Conservation (phyloP, 1,139 yeast species). For the Debaryomyces sp. region DNA sequence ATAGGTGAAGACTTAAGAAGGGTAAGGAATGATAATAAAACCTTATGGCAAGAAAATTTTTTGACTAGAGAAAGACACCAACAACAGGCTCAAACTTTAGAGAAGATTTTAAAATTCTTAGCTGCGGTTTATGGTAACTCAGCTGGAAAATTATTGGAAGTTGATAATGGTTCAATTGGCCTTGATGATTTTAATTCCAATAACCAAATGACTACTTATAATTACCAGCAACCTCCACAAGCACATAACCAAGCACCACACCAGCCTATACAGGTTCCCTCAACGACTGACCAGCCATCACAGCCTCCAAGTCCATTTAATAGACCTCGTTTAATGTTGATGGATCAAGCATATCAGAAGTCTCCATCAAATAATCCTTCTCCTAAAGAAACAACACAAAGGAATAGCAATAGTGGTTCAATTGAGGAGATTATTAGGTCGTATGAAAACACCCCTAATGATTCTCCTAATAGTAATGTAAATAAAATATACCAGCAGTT, state of each 20-base stretch:
- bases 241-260: conserved; percentile 12
- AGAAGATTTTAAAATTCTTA: conserved; percentile 81
- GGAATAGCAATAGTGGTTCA: conserved; percentile 21
- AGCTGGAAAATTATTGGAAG: conserved; percentile 50
- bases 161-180: conserved; percentile 23
- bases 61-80: conserved; percentile 83
- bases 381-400: conserved; percentile 8
- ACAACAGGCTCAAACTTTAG: conserved; percentile 84
- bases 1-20: conserved; percentile 84
- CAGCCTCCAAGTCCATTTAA: conserved; percentile 26
- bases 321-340: conserved; percentile 47
- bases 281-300: conserved; percentile 5
- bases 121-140: conserved; percentile 81
- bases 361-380: conserved; percentile 15
- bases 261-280: conserved; percentile 10
- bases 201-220: conserved; percentile 24
- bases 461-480: conserved; percentile 19
- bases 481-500: conserved; percentile 36
- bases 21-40: conserved; percentile 82
- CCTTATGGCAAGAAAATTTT: conserved; percentile 88
- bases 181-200: conserved; percentile 11
- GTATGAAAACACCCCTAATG: conserved; percentile 26
- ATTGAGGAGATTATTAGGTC: conserved; percentile 43
- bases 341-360: conserved; percentile 38
- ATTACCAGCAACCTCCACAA: conserved; percentile 11